phyloP scores from a whole-genome alignment of 75 land plant genomes.

The Sequoiadendron giganteum region DNA sequence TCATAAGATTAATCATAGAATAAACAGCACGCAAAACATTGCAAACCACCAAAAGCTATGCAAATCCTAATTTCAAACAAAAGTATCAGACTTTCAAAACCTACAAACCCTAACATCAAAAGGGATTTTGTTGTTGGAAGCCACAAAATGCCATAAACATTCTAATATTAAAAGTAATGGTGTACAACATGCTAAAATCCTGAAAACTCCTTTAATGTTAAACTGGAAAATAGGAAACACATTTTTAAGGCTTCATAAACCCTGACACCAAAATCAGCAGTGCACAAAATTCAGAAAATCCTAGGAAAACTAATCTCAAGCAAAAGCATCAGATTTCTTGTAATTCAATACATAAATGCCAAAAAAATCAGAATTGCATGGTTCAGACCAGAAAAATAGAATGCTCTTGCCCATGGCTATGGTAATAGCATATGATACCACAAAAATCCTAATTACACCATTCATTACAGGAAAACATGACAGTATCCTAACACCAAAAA shows the following conservation, averaged over 20 bases:
- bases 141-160: neutral
- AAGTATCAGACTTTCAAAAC: neutral
- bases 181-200: too few species aligned
- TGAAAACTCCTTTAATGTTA: neutral
- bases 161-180: too few species aligned
- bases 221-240: neutral
- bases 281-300: neutral
- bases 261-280: neutral
- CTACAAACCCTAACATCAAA: neutral
- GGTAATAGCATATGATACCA: too few species aligned
- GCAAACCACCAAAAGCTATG: neutral
- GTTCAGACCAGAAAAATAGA: neutral
- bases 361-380: neutral
- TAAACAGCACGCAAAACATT: neutral
- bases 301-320: neutral
- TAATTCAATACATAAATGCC: neutral
- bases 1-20: neutral
- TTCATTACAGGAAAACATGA: too few species aligned
- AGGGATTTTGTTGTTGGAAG: neutral
- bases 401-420: too few species aligned
- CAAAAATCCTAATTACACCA: too few species aligned
- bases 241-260: neutral
- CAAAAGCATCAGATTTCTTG: neutral
- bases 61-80: neutral
- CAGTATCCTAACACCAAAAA: too few species aligned